These are phyloP conservation scores for Spathaspora hagerdaliae DNA, from an alignment of 805 yeast genomes.

Conservation along the genomic window DNA sequence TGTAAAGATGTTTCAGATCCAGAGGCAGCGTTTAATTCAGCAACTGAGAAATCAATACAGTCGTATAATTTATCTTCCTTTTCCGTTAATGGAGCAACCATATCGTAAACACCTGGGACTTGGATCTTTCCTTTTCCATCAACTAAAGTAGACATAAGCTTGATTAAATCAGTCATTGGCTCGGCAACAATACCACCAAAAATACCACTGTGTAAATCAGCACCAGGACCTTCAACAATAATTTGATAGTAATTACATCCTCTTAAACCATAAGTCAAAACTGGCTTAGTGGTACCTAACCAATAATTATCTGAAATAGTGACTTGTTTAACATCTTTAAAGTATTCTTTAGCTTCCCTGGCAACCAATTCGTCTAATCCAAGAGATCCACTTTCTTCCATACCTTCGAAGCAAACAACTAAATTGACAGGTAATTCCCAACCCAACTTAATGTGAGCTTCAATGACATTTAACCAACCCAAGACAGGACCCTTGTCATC, in stretches of 20 bases:
- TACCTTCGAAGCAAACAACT: conserved; percentile 93
- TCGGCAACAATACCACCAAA: conserved; percentile 97
- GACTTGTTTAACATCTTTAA: conserved; percentile 87
- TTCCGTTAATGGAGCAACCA: conserved; percentile 91
- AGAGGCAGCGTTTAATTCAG: conserved; percentile 81
- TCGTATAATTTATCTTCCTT: conserved; percentile 78
- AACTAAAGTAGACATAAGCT: conserved; percentile 73
- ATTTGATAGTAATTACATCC: conserved; percentile 94
- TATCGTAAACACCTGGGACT: conserved; percentile 85
- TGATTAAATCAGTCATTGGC: conserved; percentile 91
- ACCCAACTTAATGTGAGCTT: conserved; percentile 84
- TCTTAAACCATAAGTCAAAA: conserved; percentile 93
- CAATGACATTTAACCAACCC: conserved; percentile 91
- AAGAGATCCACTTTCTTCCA: conserved; percentile 97
- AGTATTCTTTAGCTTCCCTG: conserved; percentile 72
- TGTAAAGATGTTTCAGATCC: conserved; percentile 84
- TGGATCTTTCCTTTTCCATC: conserved; percentile 76
- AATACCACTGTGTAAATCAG: conserved; percentile 95
- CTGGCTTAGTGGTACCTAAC: conserved; percentile 97
- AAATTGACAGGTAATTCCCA: conserved; percentile 91
- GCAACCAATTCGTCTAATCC: conserved; percentile 85
- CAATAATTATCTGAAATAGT: conserved; percentile 97
- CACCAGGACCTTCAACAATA: conserved; percentile 82
- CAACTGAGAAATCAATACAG: conserved; percentile 76
- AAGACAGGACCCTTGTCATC: conserved; percentile 98